Evolutionary conservation across 2,329 filamentous ascomycete genomes (phyloP).

Genomic region (Cladosporium sp.): DNA sequence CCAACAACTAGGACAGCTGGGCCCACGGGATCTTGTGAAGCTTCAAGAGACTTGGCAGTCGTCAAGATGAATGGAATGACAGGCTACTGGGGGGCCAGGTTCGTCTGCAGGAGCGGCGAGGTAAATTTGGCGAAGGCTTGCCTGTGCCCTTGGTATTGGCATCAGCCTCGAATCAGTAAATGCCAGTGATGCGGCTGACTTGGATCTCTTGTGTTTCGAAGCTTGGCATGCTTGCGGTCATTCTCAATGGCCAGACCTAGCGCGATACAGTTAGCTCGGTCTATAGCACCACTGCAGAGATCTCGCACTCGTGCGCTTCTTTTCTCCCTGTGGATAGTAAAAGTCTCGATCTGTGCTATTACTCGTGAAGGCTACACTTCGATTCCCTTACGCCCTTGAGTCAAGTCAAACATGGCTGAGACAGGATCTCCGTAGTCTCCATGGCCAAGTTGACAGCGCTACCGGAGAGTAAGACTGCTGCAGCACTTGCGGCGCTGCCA

Average conservation of each 20-base stretch:
- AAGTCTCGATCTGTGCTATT: background rate
- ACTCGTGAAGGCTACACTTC: background rate
- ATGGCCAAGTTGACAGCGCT: background rate
- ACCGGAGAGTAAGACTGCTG: background rate
- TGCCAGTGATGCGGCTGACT: background rate
- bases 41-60: background rate
- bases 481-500: background rate
- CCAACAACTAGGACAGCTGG: background rate
- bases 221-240: background rate
- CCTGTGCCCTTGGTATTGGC: background rate
- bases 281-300: background rate
- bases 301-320: background rate
- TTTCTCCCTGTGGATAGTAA: background rate
- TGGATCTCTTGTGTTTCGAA: background rate
- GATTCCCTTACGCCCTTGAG: background rate
- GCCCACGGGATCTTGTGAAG: background rate
- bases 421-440: background rate
- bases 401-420: background rate
- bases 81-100: background rate
- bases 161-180: background rate
- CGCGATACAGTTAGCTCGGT: background rate
- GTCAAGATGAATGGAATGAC: background rate
- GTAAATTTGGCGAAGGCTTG: conserved; percentile 4
- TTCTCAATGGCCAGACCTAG: background rate
- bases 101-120: background rate